Evolutionary conservation across 1,284 basidiomycete species (phyloP).

Genomic region (Pseudozyma flocculosa): DNA sequence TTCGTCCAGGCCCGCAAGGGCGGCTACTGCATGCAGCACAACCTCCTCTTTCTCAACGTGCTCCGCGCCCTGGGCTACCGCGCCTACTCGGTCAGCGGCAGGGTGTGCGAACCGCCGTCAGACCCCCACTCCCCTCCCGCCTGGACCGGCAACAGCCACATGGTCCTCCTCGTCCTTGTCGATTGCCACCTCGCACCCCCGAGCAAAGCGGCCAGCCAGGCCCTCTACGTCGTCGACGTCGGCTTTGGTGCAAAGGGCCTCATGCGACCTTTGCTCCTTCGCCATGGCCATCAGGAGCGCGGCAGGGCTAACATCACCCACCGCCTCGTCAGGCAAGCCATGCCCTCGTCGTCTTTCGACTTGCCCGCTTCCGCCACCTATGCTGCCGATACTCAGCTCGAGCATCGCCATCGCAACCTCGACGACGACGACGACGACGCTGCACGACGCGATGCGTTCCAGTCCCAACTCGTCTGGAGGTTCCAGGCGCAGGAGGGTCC

Average conservation of each 20-base stretch:
- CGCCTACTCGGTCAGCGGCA: constrained; percentile 11
- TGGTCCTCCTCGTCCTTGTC: constrained; percentile 16
- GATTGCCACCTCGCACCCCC: constrained; percentile 16
- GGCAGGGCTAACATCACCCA: constrained; percentile 12
- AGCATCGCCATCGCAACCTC: constrained; percentile 7
- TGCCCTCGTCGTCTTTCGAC: constrained; percentile 2
- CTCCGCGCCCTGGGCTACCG: constrained; percentile 13
- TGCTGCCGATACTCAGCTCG: too few species aligned
- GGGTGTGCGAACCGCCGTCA: constrained; percentile 8
- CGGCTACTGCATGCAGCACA: constrained; percentile 37
- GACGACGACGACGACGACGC: background rate
- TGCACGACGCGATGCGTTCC: background rate
- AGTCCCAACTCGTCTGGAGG: constrained; percentile 9
- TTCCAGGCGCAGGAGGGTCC: constrained; percentile 11
- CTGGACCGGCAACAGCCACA: constrained; percentile 20
- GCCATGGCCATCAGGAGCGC: constrained; percentile 14
- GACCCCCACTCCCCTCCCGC: background rate
- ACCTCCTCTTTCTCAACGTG: constrained; percentile 20
- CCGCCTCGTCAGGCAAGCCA: background rate
- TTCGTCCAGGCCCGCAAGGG: constrained; percentile 6
- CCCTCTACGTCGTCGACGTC: constrained; percentile 20
- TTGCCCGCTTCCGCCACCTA: too few species aligned
- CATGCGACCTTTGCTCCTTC: constrained; percentile 18
- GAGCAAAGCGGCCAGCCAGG: background rate
- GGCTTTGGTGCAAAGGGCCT: constrained; percentile 16